phyloP scores from a whole-genome alignment of 495 filamentous ascomycete genomes.

The Pseudotulostoma volvatum region DNA sequence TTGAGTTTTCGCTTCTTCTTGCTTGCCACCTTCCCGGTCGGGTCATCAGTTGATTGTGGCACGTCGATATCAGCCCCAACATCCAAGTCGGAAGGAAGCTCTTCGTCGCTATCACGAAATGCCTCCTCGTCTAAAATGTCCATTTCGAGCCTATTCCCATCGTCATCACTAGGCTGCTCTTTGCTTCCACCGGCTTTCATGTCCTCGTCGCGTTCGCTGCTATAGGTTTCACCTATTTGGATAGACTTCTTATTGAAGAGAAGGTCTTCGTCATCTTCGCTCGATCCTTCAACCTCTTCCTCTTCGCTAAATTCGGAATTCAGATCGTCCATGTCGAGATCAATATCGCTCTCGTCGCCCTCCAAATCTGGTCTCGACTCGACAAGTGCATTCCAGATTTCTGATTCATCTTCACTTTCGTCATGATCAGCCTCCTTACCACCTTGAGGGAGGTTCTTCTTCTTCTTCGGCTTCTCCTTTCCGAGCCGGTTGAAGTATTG shows the following conservation, averaged over 20 bases:
- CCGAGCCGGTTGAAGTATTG: constrained; percentile 76
- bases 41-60: constrained; percentile 14
- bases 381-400: constrained; percentile 91
- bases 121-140: constrained; percentile 37
- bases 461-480: constrained; percentile 40
- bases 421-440: constrained; percentile 14
- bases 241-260: constrained; percentile 28
- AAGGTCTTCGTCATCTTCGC: constrained; percentile 19
- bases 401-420: constrained; percentile 36
- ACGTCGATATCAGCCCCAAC: constrained; percentile 18
- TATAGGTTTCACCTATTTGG: constrained; percentile 33
- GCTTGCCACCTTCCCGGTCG: constrained; percentile 37
- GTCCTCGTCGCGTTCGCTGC: constrained; percentile 32
- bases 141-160: constrained; percentile 32
- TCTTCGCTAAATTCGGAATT: constrained; percentile 37
- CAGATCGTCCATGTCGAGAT: constrained; percentile 48
- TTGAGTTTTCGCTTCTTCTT: constrained; percentile 72
- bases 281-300: constrained; percentile 28
- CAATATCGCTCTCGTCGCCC: constrained; percentile 47
- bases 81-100: constrained; percentile 38
- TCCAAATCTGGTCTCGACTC: constrained; percentile 63
- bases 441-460: constrained; percentile 30
- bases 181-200: constrained; percentile 28
- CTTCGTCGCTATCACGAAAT: constrained; percentile 37
- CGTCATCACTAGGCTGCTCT: constrained; percentile 24